Base-by-base conservation (phyloP, 2,329 filamentous ascomycete species). In the Penicillium expansum region DNA sequence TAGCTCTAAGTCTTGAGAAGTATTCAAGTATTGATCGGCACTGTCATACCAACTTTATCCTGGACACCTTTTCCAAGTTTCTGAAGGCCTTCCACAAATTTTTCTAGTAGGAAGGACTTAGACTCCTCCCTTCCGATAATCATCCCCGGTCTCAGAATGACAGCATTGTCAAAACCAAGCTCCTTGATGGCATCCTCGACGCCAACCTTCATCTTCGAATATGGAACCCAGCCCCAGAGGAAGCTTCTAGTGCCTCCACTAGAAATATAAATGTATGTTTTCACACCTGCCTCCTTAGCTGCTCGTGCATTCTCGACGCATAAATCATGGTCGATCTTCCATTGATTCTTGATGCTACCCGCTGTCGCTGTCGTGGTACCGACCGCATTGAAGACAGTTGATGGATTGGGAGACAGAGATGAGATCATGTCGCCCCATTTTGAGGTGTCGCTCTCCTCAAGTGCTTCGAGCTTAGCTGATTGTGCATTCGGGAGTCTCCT, bases 311-410 rank as follows among this genome's bases (percentile, higher is more conserved):
- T 72, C 51, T 73, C 71, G 9, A 75, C 62, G 48, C 67, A 71
- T 33, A 70, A 51, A 54, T 75, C 73, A 54, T 75, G 72, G 58
- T 75, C 73, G 53, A 75, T 74, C 51, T 69, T 71, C 69, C 71
- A 71, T 56, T 75, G 73, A 13, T 72, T 69, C 47, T 67, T 57
- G 38, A 74, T 42, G 13, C 71, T 65, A 1, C 73, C 73, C 4
- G 72, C 72, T 22, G 62, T 58, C 4, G 69, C 69, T 38, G 59
- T 58, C 3, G 71, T 75, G 11, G 73, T 75, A 29, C 73, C 73
- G 9, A 75, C 66, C 5, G 71, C 70, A 39, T 70, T 71, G 59
- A 71, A 72, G 33, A 71, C 58, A 6, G 60, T 20, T 16, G 66
- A 66, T 11, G 68, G 69, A 4, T 59, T 63, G 11, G 69, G 63